phyloP scores from a whole-genome alignment of 768 basidiomycete genomes.

The Xerocomellus dryophilus region DNA sequence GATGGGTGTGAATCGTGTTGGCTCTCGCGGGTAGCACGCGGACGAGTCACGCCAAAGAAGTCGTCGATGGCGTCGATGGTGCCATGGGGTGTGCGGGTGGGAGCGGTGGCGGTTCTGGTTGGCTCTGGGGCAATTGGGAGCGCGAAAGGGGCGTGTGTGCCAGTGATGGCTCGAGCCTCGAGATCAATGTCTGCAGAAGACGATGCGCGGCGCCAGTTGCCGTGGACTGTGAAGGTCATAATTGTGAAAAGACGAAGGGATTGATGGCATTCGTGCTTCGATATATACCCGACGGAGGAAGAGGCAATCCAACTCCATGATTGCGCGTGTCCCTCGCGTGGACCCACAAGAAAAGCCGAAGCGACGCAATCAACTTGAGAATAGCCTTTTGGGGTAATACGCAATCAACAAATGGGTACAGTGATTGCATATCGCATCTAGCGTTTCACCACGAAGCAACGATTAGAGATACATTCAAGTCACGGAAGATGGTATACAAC shows the following conservation, averaged over 20 bases:
- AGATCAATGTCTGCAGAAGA: conserved; percentile 6
- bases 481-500: background rate
- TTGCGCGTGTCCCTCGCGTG: background rate
- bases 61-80: conserved; percentile 20
- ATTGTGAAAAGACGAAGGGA: background rate
- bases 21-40: conserved; percentile 29
- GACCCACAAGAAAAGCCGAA: background rate
- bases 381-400: conserved; percentile 4
- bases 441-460: background rate
- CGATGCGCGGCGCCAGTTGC: conserved; percentile 14
- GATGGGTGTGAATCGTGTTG: conserved; percentile 26
- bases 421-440: background rate
- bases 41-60: conserved; percentile 29
- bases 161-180: conserved; percentile 17
- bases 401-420: background rate
- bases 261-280: background rate
- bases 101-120: conserved; percentile 3
- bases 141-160: background rate
- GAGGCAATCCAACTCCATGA: background rate
- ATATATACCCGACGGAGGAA: conserved; percentile 1
- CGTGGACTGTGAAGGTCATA: conserved; percentile 14
- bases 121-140: conserved; percentile 8
- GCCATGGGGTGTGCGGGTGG: conserved; percentile 4
- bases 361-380: background rate
- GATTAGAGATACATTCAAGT: conserved; percentile 7